These are phyloP conservation scores for Hyaloperonospora arabidopsidis DNA, from an alignment of 352 stramenopile genomes.

Conservation along the genomic window DNA sequence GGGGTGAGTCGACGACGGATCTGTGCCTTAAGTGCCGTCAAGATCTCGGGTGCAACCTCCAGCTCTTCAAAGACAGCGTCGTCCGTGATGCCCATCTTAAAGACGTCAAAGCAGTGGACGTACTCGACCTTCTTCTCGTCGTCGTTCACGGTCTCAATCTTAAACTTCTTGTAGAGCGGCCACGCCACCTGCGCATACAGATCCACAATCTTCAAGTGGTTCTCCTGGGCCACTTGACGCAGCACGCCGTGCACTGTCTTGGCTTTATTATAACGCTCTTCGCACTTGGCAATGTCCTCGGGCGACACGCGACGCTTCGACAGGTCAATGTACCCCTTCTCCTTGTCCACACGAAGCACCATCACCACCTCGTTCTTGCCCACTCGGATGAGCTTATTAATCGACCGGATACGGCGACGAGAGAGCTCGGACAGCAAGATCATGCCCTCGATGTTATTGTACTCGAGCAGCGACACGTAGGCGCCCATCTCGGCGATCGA, in stretches of 20 bases:
- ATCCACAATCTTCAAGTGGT: slow-evolving; percentile 63
- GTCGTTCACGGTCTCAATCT: slow-evolving; percentile 70
- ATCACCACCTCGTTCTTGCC: slow-evolving; percentile 99
- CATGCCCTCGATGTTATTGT: slow-evolving; percentile 99
- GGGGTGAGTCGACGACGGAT: slow-evolving; percentile 95
- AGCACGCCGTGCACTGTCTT: slow-evolving; percentile 98
- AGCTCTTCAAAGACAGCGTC: slow-evolving; percentile 83
- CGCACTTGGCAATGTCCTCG: slow-evolving; percentile 98
- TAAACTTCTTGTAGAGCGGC: slow-evolving; percentile 97
- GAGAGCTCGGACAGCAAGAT: slow-evolving; percentile 99
- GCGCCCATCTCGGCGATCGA: slow-evolving; percentile 99
- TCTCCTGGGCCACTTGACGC: slow-evolving; percentile 81
- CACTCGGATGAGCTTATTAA: slow-evolving; percentile 99
- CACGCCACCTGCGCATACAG: slow-evolving; percentile 91
- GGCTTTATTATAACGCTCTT: slow-evolving; percentile 99
- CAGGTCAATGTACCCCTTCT: slow-evolving; percentile 99
- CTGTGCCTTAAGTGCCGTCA: slow-evolving; percentile 91
- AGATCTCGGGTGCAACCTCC: slow-evolving; percentile 82
- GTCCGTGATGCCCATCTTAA: slow-evolving; percentile 96
- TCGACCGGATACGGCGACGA: slow-evolving; percentile 97
- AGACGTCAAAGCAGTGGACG: slow-evolving; percentile 98
- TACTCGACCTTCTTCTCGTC: slow-evolving; percentile 89
- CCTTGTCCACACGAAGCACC: slow-evolving; percentile 99
- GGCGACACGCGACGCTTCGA: slow-evolving; percentile 98
- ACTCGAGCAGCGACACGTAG: slow-evolving; percentile 99